Evolutionary conservation across 1,284 basidiomycete species (phyloP).

Genomic region (Rhodotorula sp.): DNA sequence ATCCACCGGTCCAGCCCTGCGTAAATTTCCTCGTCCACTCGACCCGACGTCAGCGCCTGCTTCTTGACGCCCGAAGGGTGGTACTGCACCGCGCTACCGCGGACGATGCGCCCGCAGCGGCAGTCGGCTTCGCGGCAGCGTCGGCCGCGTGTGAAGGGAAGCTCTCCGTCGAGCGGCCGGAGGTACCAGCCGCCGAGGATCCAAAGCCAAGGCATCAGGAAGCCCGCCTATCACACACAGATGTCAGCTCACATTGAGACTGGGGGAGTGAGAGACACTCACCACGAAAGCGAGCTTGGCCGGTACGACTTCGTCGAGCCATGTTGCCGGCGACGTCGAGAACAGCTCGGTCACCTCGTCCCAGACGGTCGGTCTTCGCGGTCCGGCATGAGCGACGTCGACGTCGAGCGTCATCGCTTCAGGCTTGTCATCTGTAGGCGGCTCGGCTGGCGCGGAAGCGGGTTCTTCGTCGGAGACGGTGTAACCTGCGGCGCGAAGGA

Average conservation of each 20-base stretch:
- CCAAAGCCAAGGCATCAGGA: conserved; percentile 38
- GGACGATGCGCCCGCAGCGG: conserved; percentile 30
- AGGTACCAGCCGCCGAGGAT: conserved; percentile 41
- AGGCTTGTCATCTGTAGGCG: conserved; percentile 1
- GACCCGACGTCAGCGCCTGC: background rate
- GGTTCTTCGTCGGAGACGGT: background rate
- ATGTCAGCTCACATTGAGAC: too few species aligned
- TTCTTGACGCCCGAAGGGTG: conserved; percentile 2
- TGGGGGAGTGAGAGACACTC: background rate
- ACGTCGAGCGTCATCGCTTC: background rate
- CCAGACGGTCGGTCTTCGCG: background rate
- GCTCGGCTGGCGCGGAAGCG: background rate
- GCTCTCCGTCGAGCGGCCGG: conserved; percentile 32
- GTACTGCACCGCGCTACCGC: conserved; percentile 3
- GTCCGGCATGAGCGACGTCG: background rate
- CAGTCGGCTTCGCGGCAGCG: conserved; percentile 29
- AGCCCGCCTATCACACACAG: conserved; percentile 20
- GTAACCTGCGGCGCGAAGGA: conserved; percentile 25
- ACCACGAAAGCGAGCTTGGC: conserved; percentile 36
- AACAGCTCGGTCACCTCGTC: conserved; percentile 11
- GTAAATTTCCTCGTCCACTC: conserved; percentile 4
- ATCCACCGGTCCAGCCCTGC: conserved; percentile 36
- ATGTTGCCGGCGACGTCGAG: conserved; percentile 12
- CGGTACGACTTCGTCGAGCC: conserved; percentile 33
- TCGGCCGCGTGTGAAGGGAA: conserved; percentile 15